Percentiles rank a stretch among this genome's conserved stretches.
Evolutionary conservation across 179 eudicot species (phyloP).

Genomic region (Spinacia oleracea): DNA sequence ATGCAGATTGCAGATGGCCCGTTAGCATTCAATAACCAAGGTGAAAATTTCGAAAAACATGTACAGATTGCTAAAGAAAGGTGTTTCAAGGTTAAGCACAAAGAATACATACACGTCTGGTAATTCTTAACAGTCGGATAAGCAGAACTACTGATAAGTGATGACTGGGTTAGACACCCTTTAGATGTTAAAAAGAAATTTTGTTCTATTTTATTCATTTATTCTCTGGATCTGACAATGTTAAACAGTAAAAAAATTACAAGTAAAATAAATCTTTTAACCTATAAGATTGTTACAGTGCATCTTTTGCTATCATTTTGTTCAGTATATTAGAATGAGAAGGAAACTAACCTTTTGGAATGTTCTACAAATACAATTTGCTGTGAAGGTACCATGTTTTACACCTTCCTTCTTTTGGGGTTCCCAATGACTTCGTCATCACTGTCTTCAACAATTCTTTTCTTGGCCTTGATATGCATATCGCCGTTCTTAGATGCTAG

Average conservation of each 20-base stretch:
- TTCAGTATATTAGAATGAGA: slow-evolving; percentile 8
- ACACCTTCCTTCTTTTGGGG: slow-evolving; percentile 63
- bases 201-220: slow-evolving; percentile 10
- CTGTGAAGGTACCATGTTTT: slow-evolving; percentile 17
- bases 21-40: slow-evolving; percentile 25
- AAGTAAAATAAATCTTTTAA: neutral
- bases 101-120: neutral
- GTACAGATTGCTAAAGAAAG: neutral
- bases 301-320: neutral
- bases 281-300: slow-evolving; percentile 28
- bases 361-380: slow-evolving; percentile 23
- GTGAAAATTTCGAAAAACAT: neutral
- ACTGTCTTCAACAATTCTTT: slow-evolving; percentile 44
- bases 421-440: slow-evolving; percentile 59
- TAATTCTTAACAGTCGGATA: neutral
- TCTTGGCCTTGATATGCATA: slow-evolving; percentile 64
- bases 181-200: neutral
- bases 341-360: slow-evolving; percentile 23
- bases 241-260: neutral
- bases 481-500: slow-evolving; percentile 54
- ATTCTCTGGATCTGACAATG: slow-evolving; percentile 19
- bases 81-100: neutral
- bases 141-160: neutral
- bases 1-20: slow-evolving; percentile 20
- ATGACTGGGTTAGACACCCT: neutral